A percentile compares a stretch with the other conserved stretches of the same genome.
Conservation (phyloP, 140 eudicot species). For the Bidens hawaiensis region DNA sequence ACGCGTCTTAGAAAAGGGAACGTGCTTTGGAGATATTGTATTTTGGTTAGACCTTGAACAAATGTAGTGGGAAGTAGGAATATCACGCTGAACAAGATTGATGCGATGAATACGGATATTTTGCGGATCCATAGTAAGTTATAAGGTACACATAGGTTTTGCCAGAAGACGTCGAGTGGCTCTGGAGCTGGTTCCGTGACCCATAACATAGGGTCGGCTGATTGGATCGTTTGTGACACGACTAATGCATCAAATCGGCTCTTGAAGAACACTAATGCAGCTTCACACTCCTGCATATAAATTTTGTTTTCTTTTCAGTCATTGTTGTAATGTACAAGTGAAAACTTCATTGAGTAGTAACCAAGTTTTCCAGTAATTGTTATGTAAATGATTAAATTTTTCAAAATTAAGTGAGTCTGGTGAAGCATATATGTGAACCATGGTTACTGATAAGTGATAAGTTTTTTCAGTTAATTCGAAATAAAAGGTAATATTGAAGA, state of each 20-base stretch:
- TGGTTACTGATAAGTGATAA: too few relatives aligned
- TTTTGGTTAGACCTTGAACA: slow-evolving; percentile 72
- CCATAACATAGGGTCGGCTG: slow-evolving; percentile 88
- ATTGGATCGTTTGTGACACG: slow-evolving; percentile 68
- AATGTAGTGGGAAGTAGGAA: slow-evolving; percentile 73
- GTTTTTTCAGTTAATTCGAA: too few relatives aligned
- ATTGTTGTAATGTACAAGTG: too few relatives aligned
- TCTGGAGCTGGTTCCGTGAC: slow-evolving; percentile 89
- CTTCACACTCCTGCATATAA: slow-evolving; percentile 75
- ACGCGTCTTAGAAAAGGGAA: slow-evolving; percentile 58
- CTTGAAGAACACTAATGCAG: slow-evolving; percentile 85
- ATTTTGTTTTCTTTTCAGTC: background rate
- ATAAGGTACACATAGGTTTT: slow-evolving; percentile 81
- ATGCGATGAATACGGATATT: slow-evolving; percentile 56
- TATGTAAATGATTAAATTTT: too few relatives aligned
- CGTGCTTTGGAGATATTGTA: slow-evolving; percentile 47
- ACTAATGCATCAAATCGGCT: slow-evolving; percentile 86
- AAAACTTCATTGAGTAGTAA: too few relatives aligned
- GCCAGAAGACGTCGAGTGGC: slow-evolving; percentile 79
- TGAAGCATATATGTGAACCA: too few relatives aligned
- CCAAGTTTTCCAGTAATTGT: too few relatives aligned
- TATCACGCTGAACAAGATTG: slow-evolving; percentile 54
- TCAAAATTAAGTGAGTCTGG: too few relatives aligned
- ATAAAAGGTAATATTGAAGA: too few relatives aligned
- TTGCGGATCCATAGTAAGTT: slow-evolving; percentile 73